Conservation (phyloP, 495 filamentous ascomycete species). For the Xylaria palmicola region DNA sequence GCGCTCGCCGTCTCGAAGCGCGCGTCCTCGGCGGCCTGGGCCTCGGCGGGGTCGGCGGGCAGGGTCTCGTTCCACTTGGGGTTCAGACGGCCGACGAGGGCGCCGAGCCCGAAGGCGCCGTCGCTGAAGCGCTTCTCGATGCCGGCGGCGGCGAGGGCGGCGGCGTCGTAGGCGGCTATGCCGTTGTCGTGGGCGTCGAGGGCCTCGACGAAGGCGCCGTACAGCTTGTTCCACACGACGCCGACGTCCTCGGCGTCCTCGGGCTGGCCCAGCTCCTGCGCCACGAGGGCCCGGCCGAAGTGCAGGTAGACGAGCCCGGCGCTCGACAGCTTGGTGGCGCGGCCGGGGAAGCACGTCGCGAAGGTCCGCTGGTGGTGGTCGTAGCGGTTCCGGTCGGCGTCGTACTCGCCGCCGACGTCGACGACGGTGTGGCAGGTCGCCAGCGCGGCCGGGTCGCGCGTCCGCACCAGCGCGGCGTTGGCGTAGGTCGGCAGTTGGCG, state of each 20-base stretch:
- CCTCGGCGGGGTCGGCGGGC: conserved; percentile 48
- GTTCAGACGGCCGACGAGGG: conserved; percentile 83
- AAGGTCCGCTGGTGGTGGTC: conserved; percentile 98
- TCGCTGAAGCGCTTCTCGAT: conserved; percentile 78
- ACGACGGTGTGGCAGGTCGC: conserved; percentile 89
- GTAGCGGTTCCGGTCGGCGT: conserved; percentile 71
- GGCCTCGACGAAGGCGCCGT: conserved; percentile 90
- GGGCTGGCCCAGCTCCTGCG: conserved; percentile 53
- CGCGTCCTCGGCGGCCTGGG: conserved; percentile 74
- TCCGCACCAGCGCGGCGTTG: conserved; percentile 73
- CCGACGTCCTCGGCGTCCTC: conserved; percentile 64
- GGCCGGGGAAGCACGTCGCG: conserved; percentile 69
- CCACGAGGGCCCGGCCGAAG: conserved; percentile 81
- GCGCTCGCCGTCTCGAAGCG: conserved; percentile 72
- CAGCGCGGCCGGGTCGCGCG: conserved; percentile 77
- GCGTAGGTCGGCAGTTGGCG: conserved; percentile 81
- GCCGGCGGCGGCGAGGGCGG: conserved; percentile 59
- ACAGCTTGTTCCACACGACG: conserved; percentile 82
- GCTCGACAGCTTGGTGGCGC: conserved; percentile 83
- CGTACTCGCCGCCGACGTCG: conserved; percentile 91
- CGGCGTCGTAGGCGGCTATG: conserved; percentile 73
- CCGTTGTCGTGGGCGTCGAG: conserved; percentile 98
- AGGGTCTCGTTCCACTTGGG: conserved; percentile 60
- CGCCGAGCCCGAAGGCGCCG: conserved; percentile 77
- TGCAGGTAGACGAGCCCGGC: conserved; percentile 95